These are phyloP conservation scores for Hydnomerulius pinastri DNA, from an alignment of 768 basidiomycete species.

Conservation along the genomic window DNA sequence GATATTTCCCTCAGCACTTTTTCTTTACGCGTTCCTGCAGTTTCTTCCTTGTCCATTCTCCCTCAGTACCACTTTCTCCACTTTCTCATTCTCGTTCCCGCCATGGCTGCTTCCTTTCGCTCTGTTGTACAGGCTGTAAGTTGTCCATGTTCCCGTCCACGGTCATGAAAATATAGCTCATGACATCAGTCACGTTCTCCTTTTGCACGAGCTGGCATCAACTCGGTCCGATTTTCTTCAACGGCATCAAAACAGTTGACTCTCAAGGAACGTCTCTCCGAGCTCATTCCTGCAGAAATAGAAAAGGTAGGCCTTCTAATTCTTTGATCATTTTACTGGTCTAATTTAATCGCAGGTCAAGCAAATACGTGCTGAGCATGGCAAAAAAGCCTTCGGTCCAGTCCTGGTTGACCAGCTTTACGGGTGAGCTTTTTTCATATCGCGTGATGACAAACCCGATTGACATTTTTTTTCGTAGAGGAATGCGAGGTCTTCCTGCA, in stretches of 20 bases:
- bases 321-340: background rate
- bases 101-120: conserved; percentile 48
- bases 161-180: background rate
- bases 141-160: conserved; percentile 38
- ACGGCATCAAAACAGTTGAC: conserved; percentile 66
- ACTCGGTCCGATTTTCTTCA: conserved; percentile 64
- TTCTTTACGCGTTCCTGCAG: conserved; percentile 1
- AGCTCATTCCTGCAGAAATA: conserved; percentile 87
- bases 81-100: no score
- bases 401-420: conserved; percentile 90
- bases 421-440: conserved; percentile 50
- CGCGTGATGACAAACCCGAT: conserved; percentile 7
- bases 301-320: conserved; percentile 33
- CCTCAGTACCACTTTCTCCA: no score
- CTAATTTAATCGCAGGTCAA: conserved; percentile 58
- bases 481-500: conserved; percentile 88
- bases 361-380: conserved; percentile 80
- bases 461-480: conserved; percentile 45
- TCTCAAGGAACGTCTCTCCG: conserved; percentile 89
- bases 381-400: conserved; percentile 91
- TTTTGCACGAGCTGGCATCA: conserved; percentile 42
- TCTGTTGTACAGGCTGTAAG: conserved; percentile 36
- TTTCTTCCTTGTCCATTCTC: conserved; percentile 1
- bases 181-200: conserved; percentile 50
- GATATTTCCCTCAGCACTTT: conserved; percentile 25